Conservation (phyloP, 768 basidiomycete species). For the Kwoniella shandongensis region DNA sequence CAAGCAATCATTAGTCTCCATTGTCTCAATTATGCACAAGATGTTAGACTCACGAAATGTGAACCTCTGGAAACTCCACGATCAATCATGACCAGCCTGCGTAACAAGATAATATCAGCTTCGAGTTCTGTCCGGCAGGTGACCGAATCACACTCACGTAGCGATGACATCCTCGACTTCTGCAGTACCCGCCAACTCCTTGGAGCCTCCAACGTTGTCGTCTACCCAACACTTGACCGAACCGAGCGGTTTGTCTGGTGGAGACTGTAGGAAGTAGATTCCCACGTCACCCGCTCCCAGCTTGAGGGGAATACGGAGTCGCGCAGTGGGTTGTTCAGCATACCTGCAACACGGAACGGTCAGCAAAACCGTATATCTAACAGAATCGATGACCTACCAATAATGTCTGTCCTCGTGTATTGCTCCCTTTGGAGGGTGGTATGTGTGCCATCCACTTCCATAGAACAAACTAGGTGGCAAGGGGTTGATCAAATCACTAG, state of each 20-base stretch:
- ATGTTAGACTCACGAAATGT: constrained; percentile 62
- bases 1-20: not conserved
- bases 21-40: not conserved
- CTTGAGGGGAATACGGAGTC: constrained; percentile 77
- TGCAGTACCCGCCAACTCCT: constrained; percentile 73
- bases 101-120: not conserved
- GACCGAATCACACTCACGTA: constrained; percentile 59
- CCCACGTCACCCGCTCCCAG: constrained; percentile 88
- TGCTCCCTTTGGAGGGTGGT: constrained; percentile 63
- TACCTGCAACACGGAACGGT: constrained; percentile 54
- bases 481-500: constrained; percentile 98
- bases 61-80: constrained; percentile 78
- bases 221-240: constrained; percentile 94
- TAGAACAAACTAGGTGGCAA: constrained; percentile 90
- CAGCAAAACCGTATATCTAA: not conserved
- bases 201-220: constrained; percentile 80
- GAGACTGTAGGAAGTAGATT: constrained; percentile 82
- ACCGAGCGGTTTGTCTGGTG: constrained; percentile 59
- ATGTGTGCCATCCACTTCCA: constrained; percentile 84
- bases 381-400: constrained; percentile 60
- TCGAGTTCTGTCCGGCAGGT: not conserved
- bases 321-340: constrained; percentile 77
- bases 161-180: constrained; percentile 65
- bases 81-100: constrained; percentile 81
- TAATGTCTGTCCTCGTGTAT: constrained; percentile 69